phyloP scores from a whole-genome alignment of 257 asterid species.

The Forsythia suspensa region DNA sequence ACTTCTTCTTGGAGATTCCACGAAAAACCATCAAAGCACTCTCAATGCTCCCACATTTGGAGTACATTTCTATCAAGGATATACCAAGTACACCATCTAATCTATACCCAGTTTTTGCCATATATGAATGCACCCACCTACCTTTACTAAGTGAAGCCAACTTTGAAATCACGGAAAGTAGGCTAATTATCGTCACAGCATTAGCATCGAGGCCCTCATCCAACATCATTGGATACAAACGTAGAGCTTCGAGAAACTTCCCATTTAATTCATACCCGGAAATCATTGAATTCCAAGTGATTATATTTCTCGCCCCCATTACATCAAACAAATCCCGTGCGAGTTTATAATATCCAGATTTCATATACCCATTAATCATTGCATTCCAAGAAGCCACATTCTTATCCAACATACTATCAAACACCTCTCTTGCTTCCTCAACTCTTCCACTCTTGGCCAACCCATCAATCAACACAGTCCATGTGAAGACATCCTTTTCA shows the following conservation, averaged over 20 bases:
- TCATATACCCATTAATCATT: neutral
- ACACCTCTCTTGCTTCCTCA: conserved; percentile 12
- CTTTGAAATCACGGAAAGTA: conserved; percentile 12
- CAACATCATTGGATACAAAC: conserved; percentile 10
- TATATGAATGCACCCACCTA: neutral
- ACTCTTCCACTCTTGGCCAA: conserved; percentile 16
- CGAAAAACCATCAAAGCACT: conserved; percentile 15
- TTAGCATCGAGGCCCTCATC: neutral
- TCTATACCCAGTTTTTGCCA: neutral
- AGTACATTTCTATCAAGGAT: conserved; percentile 22
- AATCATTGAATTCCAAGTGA: neutral
- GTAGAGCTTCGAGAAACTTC: neutral
- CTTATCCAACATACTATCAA: conserved; percentile 11
- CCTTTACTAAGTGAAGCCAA: conserved; percentile 9
- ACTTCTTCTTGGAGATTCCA: conserved; percentile 15
- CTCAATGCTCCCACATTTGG: conserved; percentile 18
- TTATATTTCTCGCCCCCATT: neutral
- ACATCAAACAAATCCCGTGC: neutral
- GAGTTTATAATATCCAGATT: neutral
- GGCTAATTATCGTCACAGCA: conserved; percentile 8
- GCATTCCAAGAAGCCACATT: neutral
- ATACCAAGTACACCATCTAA: conserved; percentile 24
- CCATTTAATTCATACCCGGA: neutral
- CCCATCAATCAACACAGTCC: conserved; percentile 21
- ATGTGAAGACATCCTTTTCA: conserved; percentile 16